A percentile compares a stretch with the other conserved stretches of the same genome.
Evolutionary conservation across 1,284 basidiomycete species (phyloP).

Genomic region (Leccinum fuscescens): DNA sequence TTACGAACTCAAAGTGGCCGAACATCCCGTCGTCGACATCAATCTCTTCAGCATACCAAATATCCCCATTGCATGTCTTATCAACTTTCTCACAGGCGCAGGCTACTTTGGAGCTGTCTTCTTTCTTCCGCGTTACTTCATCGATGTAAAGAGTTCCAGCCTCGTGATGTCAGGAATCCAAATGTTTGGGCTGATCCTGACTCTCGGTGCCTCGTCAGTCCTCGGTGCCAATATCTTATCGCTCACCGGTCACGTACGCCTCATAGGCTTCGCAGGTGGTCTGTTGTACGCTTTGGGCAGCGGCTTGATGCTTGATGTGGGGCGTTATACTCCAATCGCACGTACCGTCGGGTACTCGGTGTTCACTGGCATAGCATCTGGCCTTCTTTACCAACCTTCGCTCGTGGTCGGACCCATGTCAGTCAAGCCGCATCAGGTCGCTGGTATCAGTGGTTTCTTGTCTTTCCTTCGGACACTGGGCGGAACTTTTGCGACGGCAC

Average conservation of each 20-base stretch:
- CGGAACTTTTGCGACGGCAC: conserved; percentile 37
- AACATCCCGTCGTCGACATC: conserved; percentile 34
- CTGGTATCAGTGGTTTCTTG: conserved; percentile 36
- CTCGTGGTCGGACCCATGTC: conserved; percentile 37
- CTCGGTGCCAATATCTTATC: conserved; percentile 33
- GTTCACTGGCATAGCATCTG: conserved; percentile 32
- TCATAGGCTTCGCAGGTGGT: conserved; percentile 31
- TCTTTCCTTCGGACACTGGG: conserved; percentile 35
- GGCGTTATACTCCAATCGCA: conserved; percentile 27
- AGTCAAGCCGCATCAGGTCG: conserved; percentile 33
- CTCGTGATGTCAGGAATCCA: conserved; percentile 32
- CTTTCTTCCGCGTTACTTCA: conserved; percentile 38
- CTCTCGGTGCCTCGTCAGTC: conserved; percentile 34
- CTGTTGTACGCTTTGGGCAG: conserved; percentile 32
- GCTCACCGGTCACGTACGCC: conserved; percentile 30
- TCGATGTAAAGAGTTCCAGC: conserved; percentile 34
- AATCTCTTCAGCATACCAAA: conserved; percentile 33
- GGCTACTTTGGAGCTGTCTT: conserved; percentile 37
- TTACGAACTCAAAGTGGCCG: conserved; percentile 34
- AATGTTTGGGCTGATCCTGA: conserved; percentile 34
- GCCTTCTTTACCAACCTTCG: conserved; percentile 35
- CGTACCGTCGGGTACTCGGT: conserved; percentile 33
- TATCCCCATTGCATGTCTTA: conserved; percentile 34
- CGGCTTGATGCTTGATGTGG: conserved; percentile 31
- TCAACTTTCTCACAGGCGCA: conserved; percentile 37